Conservation (phyloP, 2,329 filamentous ascomycete genomes). For the Sphaerulina vaccinii region DNA sequence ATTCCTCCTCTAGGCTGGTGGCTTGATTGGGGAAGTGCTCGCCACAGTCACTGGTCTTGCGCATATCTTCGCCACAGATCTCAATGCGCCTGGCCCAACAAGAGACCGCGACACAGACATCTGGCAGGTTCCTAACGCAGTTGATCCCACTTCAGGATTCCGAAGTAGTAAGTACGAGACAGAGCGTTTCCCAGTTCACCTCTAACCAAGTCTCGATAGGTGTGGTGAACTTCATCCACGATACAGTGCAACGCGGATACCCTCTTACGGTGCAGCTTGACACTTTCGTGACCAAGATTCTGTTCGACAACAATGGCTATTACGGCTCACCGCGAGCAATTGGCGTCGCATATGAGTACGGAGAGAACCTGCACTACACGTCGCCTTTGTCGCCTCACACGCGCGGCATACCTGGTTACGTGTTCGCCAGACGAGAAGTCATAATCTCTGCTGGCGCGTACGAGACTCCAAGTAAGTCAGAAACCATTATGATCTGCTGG, state of each 20-base stretch:
- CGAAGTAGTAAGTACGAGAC: constrained; percentile 15
- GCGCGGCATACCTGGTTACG: constrained; percentile 43
- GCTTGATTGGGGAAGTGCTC: constrained; percentile 38
- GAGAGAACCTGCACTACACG: constrained; percentile 39
- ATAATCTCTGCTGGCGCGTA: constrained; percentile 52
- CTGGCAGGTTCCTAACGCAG: constrained; percentile 9
- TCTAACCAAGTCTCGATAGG: constrained; percentile 49
- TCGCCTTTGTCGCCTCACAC: constrained; percentile 35
- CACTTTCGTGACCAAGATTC: constrained; percentile 63
- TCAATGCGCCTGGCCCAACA: constrained; percentile 21
- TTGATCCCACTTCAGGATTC: constrained; percentile 4
- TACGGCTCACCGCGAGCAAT: constrained; percentile 49
- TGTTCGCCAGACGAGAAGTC: constrained; percentile 44
- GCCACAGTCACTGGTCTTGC: constrained; percentile 46
- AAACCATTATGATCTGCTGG: not conserved
- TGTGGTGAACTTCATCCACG: constrained; percentile 57
- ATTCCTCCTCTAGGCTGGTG: constrained; percentile 27
- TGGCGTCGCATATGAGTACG: constrained; percentile 43
- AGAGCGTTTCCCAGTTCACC: constrained; percentile 8
- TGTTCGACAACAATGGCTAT: constrained; percentile 58
- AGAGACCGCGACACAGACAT: constrained; percentile 40
- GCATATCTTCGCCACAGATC: constrained; percentile 50
- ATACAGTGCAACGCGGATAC: constrained; percentile 50
- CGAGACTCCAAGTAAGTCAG: constrained; percentile 51
- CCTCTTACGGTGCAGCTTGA: constrained; percentile 59